Conservation (phyloP, 2,329 filamentous ascomycete genomes). For the Trichoderma koningii region DNA sequence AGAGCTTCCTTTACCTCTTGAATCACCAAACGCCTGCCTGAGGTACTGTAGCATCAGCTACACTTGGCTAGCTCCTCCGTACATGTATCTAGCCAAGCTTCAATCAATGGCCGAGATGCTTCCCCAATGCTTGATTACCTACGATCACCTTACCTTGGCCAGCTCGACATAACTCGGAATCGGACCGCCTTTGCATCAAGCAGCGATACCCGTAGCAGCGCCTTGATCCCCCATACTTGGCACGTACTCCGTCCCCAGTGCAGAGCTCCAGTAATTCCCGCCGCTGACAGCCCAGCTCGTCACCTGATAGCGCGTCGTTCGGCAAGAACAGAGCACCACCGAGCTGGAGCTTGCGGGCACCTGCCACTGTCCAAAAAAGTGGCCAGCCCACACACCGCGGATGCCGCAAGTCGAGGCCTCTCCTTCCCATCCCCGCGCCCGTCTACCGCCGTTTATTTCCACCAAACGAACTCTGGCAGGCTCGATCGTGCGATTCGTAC, state of each 20-base stretch:
- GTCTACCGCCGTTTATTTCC: constrained; percentile 13
- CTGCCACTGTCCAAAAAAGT: too few relatives aligned
- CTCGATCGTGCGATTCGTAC: neutral
- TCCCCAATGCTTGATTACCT: too few relatives aligned
- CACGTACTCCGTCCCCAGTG: neutral
- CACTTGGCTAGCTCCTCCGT: too few relatives aligned
- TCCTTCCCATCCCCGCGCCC: constrained; percentile 14
- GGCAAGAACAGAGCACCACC: neutral
- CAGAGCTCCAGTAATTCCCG: neutral
- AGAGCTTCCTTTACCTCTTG: too few relatives aligned
- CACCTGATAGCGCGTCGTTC: constrained; percentile 8
- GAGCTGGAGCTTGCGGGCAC: neutral
- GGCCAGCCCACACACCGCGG: neutral
- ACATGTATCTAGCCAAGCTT: too few relatives aligned
- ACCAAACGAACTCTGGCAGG: constrained; percentile 11
- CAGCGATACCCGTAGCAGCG: too few relatives aligned
- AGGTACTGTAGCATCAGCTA: too few relatives aligned
- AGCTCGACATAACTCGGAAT: too few relatives aligned
- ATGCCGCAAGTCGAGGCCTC: constrained; percentile 5
- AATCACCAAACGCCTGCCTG: too few relatives aligned
- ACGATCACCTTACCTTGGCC: too few relatives aligned
- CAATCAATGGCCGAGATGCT: too few relatives aligned
- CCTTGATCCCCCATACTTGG: neutral
- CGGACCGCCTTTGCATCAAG: too few relatives aligned
- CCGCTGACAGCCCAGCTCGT: neutral